Percentiles rank a stretch among this genome's conserved stretches.
These are phyloP conservation scores for Pseudocercospora cruenta DNA, from an alignment of 2,329 filamentous ascomycete species.

Conservation along the genomic window DNA sequence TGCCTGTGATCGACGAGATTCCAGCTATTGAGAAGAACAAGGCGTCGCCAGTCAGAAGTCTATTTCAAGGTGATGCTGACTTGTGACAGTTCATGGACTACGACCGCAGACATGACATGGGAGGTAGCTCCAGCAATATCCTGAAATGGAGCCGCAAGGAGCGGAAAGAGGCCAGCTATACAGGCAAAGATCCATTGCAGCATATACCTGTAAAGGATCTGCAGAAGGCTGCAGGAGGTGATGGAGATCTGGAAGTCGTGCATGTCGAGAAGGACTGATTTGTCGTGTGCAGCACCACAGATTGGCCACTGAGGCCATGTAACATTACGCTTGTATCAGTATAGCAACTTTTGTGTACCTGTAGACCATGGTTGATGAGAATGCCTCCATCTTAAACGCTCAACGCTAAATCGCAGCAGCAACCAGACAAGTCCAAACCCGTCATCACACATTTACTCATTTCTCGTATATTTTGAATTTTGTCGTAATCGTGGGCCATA, in stretches of 20 bases:
- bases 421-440: conserved; percentile 21
- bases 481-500: conserved; percentile 35
- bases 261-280: background rate
- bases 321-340: too few relatives aligned
- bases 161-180: conserved; percentile 18
- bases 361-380: background rate
- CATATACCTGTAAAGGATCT: conserved; percentile 11
- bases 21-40: background rate
- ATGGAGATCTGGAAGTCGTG: background rate
- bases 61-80: background rate
- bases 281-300: too few relatives aligned
- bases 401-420: conserved; percentile 13
- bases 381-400: background rate
- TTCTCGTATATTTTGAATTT: conserved; percentile 32
- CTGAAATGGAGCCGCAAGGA: conserved; percentile 16
- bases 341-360: too few relatives aligned
- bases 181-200: conserved; percentile 24
- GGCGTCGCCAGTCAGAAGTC: background rate
- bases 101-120: conserved; percentile 8
- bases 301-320: too few relatives aligned
- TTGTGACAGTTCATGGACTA: background rate
- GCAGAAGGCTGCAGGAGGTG: background rate
- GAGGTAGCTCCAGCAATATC: conserved; percentile 21
- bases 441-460: conserved; percentile 19
- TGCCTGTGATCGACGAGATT: background rate